phyloP scores from a whole-genome alignment of 495 filamentous ascomycete genomes.

The Ramalina intermedia region DNA sequence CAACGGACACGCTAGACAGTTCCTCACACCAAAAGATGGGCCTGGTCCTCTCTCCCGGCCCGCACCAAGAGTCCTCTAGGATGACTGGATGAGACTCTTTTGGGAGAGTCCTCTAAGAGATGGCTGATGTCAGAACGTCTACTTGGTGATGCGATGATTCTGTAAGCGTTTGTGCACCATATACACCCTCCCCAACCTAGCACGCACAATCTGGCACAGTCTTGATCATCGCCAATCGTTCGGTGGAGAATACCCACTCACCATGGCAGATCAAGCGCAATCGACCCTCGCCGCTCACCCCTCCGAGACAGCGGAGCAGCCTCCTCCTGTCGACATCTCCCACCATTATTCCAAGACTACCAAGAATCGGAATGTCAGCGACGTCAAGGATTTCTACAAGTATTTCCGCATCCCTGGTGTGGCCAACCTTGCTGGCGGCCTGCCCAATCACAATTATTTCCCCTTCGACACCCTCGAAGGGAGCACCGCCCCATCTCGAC shows the following conservation, averaged over 20 bases:
- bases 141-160: too few species aligned
- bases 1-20: too few species aligned
- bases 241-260: neutral
- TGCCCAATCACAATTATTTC: conserved; percentile 69
- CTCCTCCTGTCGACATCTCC: conserved; percentile 54
- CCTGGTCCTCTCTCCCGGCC: too few species aligned
- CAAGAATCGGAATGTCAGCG: conserved; percentile 44
- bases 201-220: too few species aligned
- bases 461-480: conserved; percentile 85
- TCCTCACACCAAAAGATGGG: too few species aligned
- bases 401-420: conserved; percentile 71
- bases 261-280: neutral
- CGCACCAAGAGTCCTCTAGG: too few species aligned
- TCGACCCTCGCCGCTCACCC: neutral
- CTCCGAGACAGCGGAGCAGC: conserved; percentile 9
- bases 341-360: conserved; percentile 63
- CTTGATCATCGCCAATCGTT: too few species aligned
- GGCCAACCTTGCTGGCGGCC: conserved; percentile 74
- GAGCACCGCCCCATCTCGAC: conserved; percentile 53
- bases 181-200: too few species aligned
- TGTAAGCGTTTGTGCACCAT: too few species aligned
- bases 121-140: too few species aligned
- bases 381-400: conserved; percentile 69
- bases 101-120: too few species aligned
- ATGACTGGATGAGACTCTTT: too few species aligned